Conservation (phyloP, 1,284 basidiomycete species). For the Ceratobasidium sp. region DNA sequence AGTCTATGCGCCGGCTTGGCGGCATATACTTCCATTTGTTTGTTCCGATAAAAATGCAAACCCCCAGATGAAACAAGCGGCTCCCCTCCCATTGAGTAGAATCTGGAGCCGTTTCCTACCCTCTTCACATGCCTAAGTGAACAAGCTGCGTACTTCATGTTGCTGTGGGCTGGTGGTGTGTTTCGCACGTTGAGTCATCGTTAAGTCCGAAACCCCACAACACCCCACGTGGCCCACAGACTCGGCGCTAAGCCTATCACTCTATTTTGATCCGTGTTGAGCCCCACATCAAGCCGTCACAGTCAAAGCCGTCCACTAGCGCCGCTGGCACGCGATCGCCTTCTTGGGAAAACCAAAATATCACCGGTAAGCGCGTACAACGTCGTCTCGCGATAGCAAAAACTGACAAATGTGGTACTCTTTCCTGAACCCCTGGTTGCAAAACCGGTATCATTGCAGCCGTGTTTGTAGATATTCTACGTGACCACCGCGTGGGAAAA, state of each 20-base stretch:
- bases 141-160: conserved; percentile 23
- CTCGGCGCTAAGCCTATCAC: conserved; percentile 27
- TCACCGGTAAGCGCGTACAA: background rate
- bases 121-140: conserved; percentile 1
- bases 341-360: background rate
- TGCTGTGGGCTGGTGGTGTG: conserved; percentile 5
- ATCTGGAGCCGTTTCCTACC: background rate
- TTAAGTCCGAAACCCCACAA: conserved; percentile 38
- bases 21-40: conserved; percentile 85
- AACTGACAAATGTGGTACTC: background rate
- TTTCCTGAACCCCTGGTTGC: background rate
- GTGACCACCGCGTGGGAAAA: background rate
- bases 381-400: background rate
- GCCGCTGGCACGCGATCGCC: background rate
- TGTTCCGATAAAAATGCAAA: conserved; percentile 87
- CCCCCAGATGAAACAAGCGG: conserved; percentile 38
- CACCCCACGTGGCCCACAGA: conserved; percentile 12
- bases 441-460: background rate
- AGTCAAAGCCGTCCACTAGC: background rate
- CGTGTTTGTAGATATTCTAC: background rate
- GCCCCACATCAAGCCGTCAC: background rate
- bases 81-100: conserved; percentile 35
- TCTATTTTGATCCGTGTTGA: conserved; percentile 43
- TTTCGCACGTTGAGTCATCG: conserved; percentile 39
- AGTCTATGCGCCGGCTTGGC: conserved; percentile 78